A percentile compares a stretch with the other conserved stretches of the same genome.
These are phyloP conservation scores for Erigeron philadelphicus DNA, from an alignment of 140 eudicot genomes.

Conservation along the genomic window DNA sequence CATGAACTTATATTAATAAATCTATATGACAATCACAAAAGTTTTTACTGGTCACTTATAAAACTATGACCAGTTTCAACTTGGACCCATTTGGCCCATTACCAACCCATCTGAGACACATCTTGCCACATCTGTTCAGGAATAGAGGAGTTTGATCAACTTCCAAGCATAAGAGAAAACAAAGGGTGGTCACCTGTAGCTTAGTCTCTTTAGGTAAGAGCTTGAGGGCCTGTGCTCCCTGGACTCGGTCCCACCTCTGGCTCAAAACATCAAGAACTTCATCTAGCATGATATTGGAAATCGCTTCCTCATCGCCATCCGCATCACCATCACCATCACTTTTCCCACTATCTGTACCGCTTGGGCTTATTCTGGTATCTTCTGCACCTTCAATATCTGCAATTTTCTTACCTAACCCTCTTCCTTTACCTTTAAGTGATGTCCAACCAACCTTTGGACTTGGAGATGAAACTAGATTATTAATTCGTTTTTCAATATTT, in stretches of 20 bases:
- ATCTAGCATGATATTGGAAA: slow-evolving; percentile 77
- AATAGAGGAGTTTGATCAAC: neutral
- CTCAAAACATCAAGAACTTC: slow-evolving; percentile 86
- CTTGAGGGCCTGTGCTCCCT: slow-evolving; percentile 89
- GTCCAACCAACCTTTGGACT: slow-evolving; percentile 47
- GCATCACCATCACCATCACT: slow-evolving; percentile 92
- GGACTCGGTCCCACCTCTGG: slow-evolving; percentile 89
- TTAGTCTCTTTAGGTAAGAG: slow-evolving; percentile 88
- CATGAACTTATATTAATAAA: too few relatives aligned
- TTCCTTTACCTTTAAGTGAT: slow-evolving; percentile 45
- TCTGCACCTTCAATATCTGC: slow-evolving; percentile 93
- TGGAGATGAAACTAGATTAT: slow-evolving; percentile 54
- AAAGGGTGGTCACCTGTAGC: slow-evolving; percentile 51
- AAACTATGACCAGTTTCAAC: neutral
- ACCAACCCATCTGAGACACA: neutral
- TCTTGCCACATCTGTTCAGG: neutral
- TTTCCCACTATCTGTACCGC: slow-evolving; percentile 85
- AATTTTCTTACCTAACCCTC: slow-evolving; percentile 59
- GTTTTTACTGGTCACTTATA: neutral
- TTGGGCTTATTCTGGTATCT: slow-evolving; percentile 59
- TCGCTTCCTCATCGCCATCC: slow-evolving; percentile 42
- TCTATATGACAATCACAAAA: too few relatives aligned
- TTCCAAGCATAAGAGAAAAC: neutral
- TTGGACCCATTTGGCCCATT: neutral
- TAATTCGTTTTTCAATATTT: slow-evolving; percentile 66